A percentile compares a stretch with the other conserved stretches of the same genome.
These are phyloP conservation scores for Hypoxylon sp. DNA, from an alignment of 2,329 filamentous ascomycete species.

Conservation along the genomic window DNA sequence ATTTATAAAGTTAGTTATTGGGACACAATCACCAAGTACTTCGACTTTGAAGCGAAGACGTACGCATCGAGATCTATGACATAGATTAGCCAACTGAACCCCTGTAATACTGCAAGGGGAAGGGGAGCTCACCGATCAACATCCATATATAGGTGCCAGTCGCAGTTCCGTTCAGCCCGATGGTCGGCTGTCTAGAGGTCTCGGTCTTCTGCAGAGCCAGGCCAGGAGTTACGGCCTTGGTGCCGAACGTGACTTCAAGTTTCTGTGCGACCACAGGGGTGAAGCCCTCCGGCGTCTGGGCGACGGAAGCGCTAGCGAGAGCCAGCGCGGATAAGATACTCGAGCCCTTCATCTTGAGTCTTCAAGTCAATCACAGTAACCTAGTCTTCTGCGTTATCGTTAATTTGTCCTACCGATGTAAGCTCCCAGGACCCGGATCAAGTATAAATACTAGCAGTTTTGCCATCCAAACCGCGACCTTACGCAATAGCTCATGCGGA, in stretches of 20 bases:
- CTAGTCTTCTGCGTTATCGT: conserved; percentile 2
- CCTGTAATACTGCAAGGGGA: background rate
- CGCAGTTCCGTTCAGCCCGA: conserved; percentile 46
- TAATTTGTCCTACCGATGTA: conserved; percentile 3
- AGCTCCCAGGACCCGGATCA: conserved; percentile 12
- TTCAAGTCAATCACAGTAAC: background rate
- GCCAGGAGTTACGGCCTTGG: conserved; percentile 51
- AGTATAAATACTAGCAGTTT: conserved; percentile 31
- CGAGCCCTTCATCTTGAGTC: conserved; percentile 48
- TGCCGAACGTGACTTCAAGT: conserved; percentile 51
- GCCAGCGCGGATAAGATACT: conserved; percentile 43
- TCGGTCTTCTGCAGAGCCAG: conserved; percentile 49
- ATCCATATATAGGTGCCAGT: conserved; percentile 52
- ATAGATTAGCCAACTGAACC: conserved; percentile 33
- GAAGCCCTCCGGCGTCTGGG: conserved; percentile 51
- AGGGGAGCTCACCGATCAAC: conserved; percentile 48
- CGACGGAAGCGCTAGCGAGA: conserved; percentile 43
- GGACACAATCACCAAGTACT: background rate
- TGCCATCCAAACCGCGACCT: conserved; percentile 16
- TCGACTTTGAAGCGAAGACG: background rate
- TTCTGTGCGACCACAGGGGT: conserved; percentile 48
- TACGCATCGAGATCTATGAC: conserved; percentile 53
- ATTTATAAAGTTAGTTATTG: conserved; percentile 17
- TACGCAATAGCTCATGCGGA: conserved; percentile 34
- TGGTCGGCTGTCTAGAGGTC: conserved; percentile 51